Evolutionary conservation across 345 rosid species (phyloP), one percentile per base, ranked within the genome.

Genomic region (Linum usitatissimum): DNA sequence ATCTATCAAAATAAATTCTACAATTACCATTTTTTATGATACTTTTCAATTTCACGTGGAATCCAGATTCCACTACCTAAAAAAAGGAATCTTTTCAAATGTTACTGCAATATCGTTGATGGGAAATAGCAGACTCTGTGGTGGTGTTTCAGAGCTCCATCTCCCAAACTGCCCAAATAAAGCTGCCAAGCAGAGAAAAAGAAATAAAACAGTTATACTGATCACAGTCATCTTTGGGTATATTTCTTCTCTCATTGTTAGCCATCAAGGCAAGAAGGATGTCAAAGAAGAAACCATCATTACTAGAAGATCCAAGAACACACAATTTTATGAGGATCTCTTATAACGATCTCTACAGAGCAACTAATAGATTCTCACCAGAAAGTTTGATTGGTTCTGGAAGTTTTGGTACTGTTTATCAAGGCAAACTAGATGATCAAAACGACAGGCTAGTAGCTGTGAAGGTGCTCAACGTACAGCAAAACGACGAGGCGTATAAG

Each of bases 111-210:
- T 57, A 20, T 57, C 34, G 10, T 18, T 54, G 19, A 19, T 19
- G 19, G 57, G 57, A 54, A 54, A 54, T 54, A 18, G 21, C 18
- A 54, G n/a, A 20, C 57, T 54, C 23, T 54, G 57, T 21, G 57
- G 57, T 54, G 57, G 57, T 15, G 23, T 54, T 4, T 9, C 19
- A 4, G 57, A 54, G 8, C 57, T 54, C 0, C 57, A 54, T 3
- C 57, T 54, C 23, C 57, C 18, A 54, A 54, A 14, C 3, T 54
- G 57, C 9, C 57, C 57, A 54, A 54, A 2, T 7, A 21, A 9
- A 18, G 10, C 18, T n/a, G 3, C 19, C 0, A 18, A 54, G 4
- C 19, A 54, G 0, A 7, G 57, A 3, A 54, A 2, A 9, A 15
- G 0, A 0, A 4, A n/a, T 3, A 14, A 0, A 2, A 18, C 5